Evolutionary conservation across 2,329 filamentous ascomycete species (phyloP).

Genomic region (Diaporthe citrichinensis): DNA sequence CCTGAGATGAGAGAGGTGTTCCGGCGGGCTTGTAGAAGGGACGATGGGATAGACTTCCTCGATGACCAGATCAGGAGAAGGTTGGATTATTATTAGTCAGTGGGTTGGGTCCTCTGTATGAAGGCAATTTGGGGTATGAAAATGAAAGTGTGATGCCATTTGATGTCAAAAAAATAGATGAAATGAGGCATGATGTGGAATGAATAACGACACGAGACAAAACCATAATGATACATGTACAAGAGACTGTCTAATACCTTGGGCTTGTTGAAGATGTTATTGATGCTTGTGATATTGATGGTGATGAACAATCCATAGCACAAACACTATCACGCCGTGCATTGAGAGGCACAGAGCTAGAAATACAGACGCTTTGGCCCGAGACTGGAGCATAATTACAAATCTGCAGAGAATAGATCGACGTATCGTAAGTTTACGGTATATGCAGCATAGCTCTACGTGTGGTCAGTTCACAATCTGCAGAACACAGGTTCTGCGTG

Average conservation of each 20-base stretch:
- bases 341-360: too few species aligned
- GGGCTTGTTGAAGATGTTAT: background rate
- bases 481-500: too few species aligned
- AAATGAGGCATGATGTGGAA: slow-evolving; percentile 18
- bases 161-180: slow-evolving; percentile 8
- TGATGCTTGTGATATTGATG: background rate
- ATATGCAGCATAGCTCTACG: too few species aligned
- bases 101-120: background rate
- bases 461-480: too few species aligned
- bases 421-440: too few species aligned
- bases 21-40: slow-evolving; percentile 72
- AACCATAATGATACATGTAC: background rate
- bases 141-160: background rate
- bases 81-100: slow-evolving; percentile 53
- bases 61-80: slow-evolving; percentile 69
- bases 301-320: background rate
- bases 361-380: too few species aligned
- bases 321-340: too few species aligned
- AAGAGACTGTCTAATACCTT: background rate
- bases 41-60: slow-evolving; percentile 75
- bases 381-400: too few species aligned
- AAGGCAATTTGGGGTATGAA: background rate
- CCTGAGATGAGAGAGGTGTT: slow-evolving; percentile 84
- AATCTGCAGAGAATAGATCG: too few species aligned
- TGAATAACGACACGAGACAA: slow-evolving; percentile 1